These are phyloP conservation scores for Cystobasidium ongulense DNA, from an alignment of 768 basidiomycete genomes.

Conservation along the genomic window DNA sequence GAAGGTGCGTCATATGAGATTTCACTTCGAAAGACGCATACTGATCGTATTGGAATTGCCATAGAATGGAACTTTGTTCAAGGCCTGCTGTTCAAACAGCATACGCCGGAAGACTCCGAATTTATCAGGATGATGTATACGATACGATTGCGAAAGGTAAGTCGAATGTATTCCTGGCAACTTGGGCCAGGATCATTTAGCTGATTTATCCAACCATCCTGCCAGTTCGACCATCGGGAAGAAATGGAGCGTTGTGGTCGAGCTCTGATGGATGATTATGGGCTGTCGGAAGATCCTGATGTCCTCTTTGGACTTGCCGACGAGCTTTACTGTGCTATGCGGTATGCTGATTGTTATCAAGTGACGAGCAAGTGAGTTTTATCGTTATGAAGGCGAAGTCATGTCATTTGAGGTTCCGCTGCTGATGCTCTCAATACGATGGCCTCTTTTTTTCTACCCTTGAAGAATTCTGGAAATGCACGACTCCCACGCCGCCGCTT, in stretches of 20 bases:
- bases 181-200: no score
- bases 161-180: neutral
- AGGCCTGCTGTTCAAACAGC: constrained; percentile 67
- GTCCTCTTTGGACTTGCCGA: constrained; percentile 85
- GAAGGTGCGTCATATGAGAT: constrained; percentile 58
- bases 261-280: constrained; percentile 72
- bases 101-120: constrained; percentile 76
- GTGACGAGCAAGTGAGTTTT: constrained; percentile 65
- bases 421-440: neutral
- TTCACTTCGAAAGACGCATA: neutral
- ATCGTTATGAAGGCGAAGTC: no score
- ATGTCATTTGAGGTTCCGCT: neutral
- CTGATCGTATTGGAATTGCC: neutral
- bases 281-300: constrained; percentile 82
- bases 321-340: constrained; percentile 72
- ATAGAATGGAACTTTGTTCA: constrained; percentile 95
- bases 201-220: no score
- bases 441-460: neutral
- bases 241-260: constrained; percentile 75
- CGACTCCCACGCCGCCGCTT: constrained; percentile 76
- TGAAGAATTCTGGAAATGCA: constrained; percentile 72
- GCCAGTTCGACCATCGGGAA: constrained; percentile 61
- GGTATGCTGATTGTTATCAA: constrained; percentile 88
- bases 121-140: constrained; percentile 91
- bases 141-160: constrained; percentile 70